Evolutionary conservation across 106 monocot genomes (phyloP), one percentile per base, ranked within the genome.

Genomic region (Posidonia australis): DNA sequence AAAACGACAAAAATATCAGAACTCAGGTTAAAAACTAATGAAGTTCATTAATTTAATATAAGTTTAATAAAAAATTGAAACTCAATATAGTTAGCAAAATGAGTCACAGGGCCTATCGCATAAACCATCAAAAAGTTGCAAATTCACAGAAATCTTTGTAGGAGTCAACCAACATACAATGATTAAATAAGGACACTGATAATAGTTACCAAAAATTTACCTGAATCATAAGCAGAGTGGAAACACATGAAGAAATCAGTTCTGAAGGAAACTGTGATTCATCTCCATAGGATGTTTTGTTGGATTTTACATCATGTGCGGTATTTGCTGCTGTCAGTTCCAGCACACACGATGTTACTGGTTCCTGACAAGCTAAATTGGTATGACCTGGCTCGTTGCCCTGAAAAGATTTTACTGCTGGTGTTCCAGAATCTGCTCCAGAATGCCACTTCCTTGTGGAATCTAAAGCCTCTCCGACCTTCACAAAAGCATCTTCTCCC

Each of bases 151-250:
- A n/a, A n/a, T n/a, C n/a, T n/a, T n/a, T n/a, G n/a, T n/a, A n/a
- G n/a, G n/a, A n/a, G n/a, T n/a, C n/a, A n/a, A n/a, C n/a, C n/a
- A n/a, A n/a, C n/a, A n/a, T n/a, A n/a, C n/a, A n/a, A n/a, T n/a
- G 3, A 14, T 1, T 49, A 49, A 17, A 19, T 49, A 49, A 49
- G 16, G 13, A 19, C 3, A 49, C 16, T 49, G 3, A 17, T 10
- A 10, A 49, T 17, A 19, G 3, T 19, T 17, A 49, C 14, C 13
- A 3, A 49, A 49, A 10, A 14, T 27, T 67, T 68, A 94, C 93
- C 89, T 94, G 79, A 73, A 96, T 90, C 90, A 90, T 90, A 53
- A 86, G 67, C 48, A 90, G 32, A 20, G 82, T 84, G 36, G 90
- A 72, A 3, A 96, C 84, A 68, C 94, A 90, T 0, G 86, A 80